Evolutionary conservation across 305 asterid genomes (phyloP).

Genomic region (Withania somnifera): DNA sequence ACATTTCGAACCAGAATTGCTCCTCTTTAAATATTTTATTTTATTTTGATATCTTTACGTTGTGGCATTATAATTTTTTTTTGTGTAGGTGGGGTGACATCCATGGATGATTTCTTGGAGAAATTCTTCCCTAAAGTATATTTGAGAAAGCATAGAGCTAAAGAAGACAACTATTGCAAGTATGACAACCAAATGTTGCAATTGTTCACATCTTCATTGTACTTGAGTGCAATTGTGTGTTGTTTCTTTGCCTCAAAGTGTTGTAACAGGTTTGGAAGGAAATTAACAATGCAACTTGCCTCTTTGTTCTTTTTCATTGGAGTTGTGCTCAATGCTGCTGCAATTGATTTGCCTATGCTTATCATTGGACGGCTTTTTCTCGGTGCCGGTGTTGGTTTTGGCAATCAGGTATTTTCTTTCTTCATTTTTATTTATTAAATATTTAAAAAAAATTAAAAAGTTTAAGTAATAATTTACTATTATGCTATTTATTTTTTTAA

Average conservation of each 20-base stretch:
- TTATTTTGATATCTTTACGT: too few relatives aligned
- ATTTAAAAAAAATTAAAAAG: too few relatives aligned
- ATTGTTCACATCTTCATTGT: slow-evolving; percentile 38
- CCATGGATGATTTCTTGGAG: slow-evolving; percentile 36
- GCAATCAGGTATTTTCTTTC: neutral
- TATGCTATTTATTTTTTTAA: too few relatives aligned
- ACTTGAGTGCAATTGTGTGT: slow-evolving; percentile 33
- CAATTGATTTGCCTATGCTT: slow-evolving; percentile 26
- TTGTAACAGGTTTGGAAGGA: slow-evolving; percentile 29
- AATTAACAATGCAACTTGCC: slow-evolving; percentile 32
- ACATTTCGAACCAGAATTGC: neutral
- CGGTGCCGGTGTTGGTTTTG: slow-evolving; percentile 47
- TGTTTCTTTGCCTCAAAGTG: slow-evolving; percentile 24
- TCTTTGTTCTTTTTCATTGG: slow-evolving; percentile 30
- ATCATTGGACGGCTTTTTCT: slow-evolving; percentile 28
- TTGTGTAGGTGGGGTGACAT: slow-evolving; percentile 34
- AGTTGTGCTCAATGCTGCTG: slow-evolving; percentile 21
- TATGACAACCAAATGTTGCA: slow-evolving; percentile 25
- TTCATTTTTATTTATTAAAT: too few relatives aligned
- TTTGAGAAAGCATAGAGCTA: slow-evolving; percentile 22
- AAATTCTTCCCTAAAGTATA: slow-evolving; percentile 31
- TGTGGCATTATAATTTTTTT: neutral
- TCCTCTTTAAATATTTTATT: too few relatives aligned
- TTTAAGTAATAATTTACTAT: too few relatives aligned
- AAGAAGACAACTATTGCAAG: neutral